Conservation (phyloP, 345 rosid species). For the Anastatica hierochuntica region DNA sequence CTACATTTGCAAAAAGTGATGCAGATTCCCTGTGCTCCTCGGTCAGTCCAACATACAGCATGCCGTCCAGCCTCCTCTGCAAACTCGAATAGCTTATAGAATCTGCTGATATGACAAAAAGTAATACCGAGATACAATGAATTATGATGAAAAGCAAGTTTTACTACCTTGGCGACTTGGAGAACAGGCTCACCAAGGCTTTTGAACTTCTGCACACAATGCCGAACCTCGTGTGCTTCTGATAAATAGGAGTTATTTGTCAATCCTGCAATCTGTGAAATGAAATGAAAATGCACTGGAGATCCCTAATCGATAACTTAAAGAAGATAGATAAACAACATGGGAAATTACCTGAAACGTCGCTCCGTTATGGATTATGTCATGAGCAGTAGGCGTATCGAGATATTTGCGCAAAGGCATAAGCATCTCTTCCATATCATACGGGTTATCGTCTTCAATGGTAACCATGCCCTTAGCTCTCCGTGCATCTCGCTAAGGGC, state of each 20-base stretch:
- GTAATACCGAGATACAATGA: background rate
- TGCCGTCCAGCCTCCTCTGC: constrained; percentile 92
- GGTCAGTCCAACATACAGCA: constrained; percentile 92
- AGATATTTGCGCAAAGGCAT: constrained; percentile 80
- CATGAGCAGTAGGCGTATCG: constrained; percentile 60
- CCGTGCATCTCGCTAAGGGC: constrained; percentile 61
- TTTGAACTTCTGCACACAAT: constrained; percentile 62
- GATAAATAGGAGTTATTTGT: constrained; percentile 74
- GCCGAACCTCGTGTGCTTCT: constrained; percentile 78
- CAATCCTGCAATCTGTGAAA: constrained; percentile 79
- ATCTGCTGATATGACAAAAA: constrained; percentile 25
- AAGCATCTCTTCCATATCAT: constrained; percentile 63
- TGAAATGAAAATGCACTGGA: constrained; percentile 27
- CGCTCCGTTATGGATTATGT: constrained; percentile 85
- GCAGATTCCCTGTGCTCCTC: constrained; percentile 94
- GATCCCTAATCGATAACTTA: constrained; percentile 7
- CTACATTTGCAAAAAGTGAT: constrained; percentile 80
- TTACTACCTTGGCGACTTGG: constrained; percentile 77
- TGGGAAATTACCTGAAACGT: constrained; percentile 66
- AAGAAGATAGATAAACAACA: constrained; percentile 1
- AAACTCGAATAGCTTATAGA: constrained; percentile 42
- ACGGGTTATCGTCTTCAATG: constrained; percentile 45
- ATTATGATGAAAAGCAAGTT: constrained; percentile 7
- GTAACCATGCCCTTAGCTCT: constrained; percentile 33
- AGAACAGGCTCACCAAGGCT: constrained; percentile 70